Base-by-base conservation (phyloP, 805 yeast species). In the Nakazawaea ambrosiae region DNA sequence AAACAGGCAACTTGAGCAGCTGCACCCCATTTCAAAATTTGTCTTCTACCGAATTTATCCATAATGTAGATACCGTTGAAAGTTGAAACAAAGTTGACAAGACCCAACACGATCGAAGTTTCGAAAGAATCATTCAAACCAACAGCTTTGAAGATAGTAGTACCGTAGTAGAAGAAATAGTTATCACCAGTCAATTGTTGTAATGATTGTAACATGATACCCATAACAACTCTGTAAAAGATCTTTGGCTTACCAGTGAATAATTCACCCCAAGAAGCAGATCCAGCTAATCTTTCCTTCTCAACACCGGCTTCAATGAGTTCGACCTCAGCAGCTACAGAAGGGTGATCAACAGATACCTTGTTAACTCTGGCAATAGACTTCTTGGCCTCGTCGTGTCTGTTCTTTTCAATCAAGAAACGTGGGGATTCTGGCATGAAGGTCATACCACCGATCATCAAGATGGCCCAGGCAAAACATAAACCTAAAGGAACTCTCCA, bases 391-490 rank as follows among this genome's bases (percentile, higher is more conserved):
- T 72, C 75, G 25, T 73, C 79, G 24, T 65, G 43, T 39, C 59
- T 65, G 31, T 60, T 63, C 43, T 61, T 62, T 54, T 68, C 75
- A 43, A 75, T 65, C 58, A 79, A 66, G 60, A 55, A 80, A 51
- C 82, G 63, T 44, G 87, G 82, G 24, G 84, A 75, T 60, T 80
- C 87, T 24, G 87, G 86, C 71, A 78, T 75, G 45, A 66, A 63
- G 22, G 66, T 44, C 75, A 71, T 69, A 53, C 75, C 79, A 25
- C 52, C 43, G 27, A 68, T 59, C 64, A 72, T 63, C 33, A 72
- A 49, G 34, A 61, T 48, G 49, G 75, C 72, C 81, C 81, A 64
- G 49, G 61, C 68, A 45, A 66, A 68, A 50, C 72, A 66, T 36
- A 60, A 44, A 44, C 64, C 65, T 48, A 79, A 61, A 36, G 86